phyloP scores from a whole-genome alignment of 305 asterid genomes.

The Andrographis paniculata region DNA sequence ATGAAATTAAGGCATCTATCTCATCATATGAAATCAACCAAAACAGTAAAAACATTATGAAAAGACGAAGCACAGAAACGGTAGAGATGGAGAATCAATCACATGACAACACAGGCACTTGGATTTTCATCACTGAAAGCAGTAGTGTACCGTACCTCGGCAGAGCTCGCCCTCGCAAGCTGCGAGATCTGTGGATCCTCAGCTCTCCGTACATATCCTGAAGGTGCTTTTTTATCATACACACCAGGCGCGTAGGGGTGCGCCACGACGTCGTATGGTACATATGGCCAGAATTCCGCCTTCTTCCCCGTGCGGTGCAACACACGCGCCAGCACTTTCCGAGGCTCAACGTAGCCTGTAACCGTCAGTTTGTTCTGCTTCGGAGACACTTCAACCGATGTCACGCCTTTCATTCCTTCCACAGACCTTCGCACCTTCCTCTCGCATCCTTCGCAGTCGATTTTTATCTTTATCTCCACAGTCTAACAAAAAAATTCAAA shows the following conservation, averaged over 20 bases:
- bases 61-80: background rate
- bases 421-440: conserved; percentile 65
- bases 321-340: conserved; percentile 73
- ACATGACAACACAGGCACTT: conserved; percentile 63
- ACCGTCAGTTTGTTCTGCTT: conserved; percentile 70
- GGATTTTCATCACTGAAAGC: conserved; percentile 86
- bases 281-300: conserved; percentile 86
- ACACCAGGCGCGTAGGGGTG: conserved; percentile 80
- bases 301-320: conserved; percentile 80
- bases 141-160: conserved; percentile 71
- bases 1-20: too few species aligned
- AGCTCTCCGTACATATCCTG: conserved; percentile 60
- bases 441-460: conserved; percentile 90
- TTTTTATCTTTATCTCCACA: conserved; percentile 70
- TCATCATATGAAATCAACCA: too few species aligned
- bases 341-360: conserved; percentile 54
- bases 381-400: conserved; percentile 40
- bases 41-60: too few species aligned
- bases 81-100: conserved; percentile 5
- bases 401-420: conserved; percentile 86
- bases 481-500: conserved; percentile 26
- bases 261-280: conserved; percentile 64
- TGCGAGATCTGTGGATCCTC: conserved; percentile 44
- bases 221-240: conserved; percentile 75
- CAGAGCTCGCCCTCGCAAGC: conserved; percentile 59